These are phyloP conservation scores for Solanum arcanum DNA, from an alignment of 257 asterid species.

Conservation along the genomic window DNA sequence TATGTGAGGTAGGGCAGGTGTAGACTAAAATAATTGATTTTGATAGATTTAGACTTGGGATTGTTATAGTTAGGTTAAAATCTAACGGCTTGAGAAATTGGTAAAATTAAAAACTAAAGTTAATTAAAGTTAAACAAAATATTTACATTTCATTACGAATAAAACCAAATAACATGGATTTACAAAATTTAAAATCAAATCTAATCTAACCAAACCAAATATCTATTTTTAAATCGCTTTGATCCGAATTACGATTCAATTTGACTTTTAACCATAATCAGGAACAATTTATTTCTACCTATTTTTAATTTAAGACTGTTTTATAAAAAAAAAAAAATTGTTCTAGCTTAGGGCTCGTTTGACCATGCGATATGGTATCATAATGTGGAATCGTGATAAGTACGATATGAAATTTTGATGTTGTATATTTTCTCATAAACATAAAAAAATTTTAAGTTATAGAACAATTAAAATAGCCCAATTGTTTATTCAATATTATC, in stretches of 20 bases:
- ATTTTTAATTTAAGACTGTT: background rate
- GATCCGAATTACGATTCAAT: background rate
- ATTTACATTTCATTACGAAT: no score
- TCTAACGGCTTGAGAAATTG: background rate
- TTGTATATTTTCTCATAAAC: no score
- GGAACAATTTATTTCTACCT: background rate
- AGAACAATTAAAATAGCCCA: no score
- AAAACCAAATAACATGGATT: background rate
- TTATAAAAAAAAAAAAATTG: background rate
- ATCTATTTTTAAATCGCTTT: no score
- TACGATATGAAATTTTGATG: no score
- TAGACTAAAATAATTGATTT: background rate
- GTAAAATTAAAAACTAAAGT: background rate
- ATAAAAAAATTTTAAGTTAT: no score
- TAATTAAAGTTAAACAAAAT: no score
- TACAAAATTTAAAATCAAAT: background rate
- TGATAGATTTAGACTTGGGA: background rate
- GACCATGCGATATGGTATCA: no score
- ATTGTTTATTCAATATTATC: no score
- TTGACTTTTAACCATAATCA: background rate
- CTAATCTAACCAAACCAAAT: background rate
- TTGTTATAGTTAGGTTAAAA: background rate
- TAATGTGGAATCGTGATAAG: no score
- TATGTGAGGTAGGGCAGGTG: background rate
- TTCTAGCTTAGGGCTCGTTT: background rate